Conservation (phyloP, 805 yeast genomes). For the Hanseniaspora hatyaiensis region DNA sequence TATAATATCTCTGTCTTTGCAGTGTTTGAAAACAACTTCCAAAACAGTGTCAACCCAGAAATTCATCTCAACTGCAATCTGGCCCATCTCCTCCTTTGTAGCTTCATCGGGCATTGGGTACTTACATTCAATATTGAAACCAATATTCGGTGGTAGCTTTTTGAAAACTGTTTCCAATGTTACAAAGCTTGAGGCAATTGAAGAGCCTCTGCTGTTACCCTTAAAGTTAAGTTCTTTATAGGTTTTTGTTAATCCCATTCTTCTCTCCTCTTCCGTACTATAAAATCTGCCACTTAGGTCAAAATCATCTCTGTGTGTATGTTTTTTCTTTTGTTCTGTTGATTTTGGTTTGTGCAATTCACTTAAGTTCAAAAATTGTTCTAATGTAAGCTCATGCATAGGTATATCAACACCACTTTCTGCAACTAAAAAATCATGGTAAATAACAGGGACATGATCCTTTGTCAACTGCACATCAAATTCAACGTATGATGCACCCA, state of each 20-base stretch:
- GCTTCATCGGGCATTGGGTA: constrained; percentile 94
- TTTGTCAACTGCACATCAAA: constrained; percentile 93
- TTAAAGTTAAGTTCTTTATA: constrained; percentile 77
- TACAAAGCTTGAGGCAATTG: constrained; percentile 85
- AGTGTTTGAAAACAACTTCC: constrained; percentile 61
- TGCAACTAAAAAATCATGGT: constrained; percentile 88
- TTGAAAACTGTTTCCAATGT: constrained; percentile 74
- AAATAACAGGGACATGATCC: constrained; percentile 81
- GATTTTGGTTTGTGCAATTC: constrained; percentile 19
- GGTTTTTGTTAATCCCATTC: constrained; percentile 80
- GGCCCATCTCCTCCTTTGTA: constrained; percentile 77
- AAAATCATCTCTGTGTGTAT: constrained; percentile 11
- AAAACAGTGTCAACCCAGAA: constrained; percentile 80
- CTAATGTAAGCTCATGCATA: constrained; percentile 82
- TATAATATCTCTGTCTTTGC: constrained; percentile 69
- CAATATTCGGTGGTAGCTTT: constrained; percentile 70
- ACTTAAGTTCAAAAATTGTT: constrained; percentile 60
- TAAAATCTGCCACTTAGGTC: constrained; percentile 5
- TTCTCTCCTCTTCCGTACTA: constrained; percentile 30
- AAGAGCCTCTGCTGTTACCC: constrained; percentile 82
- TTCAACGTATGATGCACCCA: constrained; percentile 94
- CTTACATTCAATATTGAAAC: constrained; percentile 88
- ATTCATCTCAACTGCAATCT: constrained; percentile 70
- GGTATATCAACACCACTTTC: constrained; percentile 95
- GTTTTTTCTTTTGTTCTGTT: neutral